phyloP scores from a whole-genome alignment of 495 filamentous ascomycete species.

The Neurospora cerealis region DNA sequence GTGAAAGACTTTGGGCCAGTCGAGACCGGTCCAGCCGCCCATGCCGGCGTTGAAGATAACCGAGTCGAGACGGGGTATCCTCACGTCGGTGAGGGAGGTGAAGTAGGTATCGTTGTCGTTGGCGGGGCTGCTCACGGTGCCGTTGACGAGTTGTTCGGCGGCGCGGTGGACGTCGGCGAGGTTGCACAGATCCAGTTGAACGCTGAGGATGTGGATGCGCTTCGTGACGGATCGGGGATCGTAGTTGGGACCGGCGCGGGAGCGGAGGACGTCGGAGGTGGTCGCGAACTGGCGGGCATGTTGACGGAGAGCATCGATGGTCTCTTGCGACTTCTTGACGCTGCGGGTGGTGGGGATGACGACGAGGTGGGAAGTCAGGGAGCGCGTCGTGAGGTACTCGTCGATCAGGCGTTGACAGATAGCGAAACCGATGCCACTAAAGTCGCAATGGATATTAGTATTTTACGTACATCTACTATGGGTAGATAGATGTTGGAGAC shows the following conservation, averaged over 20 bases:
- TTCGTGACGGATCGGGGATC: slow-evolving; percentile 31
- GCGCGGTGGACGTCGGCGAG: slow-evolving; percentile 37
- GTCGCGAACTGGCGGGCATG: slow-evolving; percentile 39
- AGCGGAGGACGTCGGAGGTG: slow-evolving; percentile 25
- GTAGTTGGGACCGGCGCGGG: slow-evolving; percentile 31
- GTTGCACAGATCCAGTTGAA: slow-evolving; percentile 48
- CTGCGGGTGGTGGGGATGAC: slow-evolving; percentile 59
- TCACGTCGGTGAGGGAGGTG: slow-evolving; percentile 33
- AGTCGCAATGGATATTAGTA: slow-evolving; percentile 4
- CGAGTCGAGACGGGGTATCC: slow-evolving; percentile 62
- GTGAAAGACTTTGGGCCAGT: slow-evolving; percentile 57
- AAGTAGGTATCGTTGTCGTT: slow-evolving; percentile 16
- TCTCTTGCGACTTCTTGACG: slow-evolving; percentile 47
- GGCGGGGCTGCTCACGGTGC: slow-evolving; percentile 34
- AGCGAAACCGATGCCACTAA: slow-evolving; percentile 80
- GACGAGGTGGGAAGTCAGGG: slow-evolving; percentile 49
- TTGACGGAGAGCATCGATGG: slow-evolving; percentile 41
- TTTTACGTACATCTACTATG: not conserved
- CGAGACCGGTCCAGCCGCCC: slow-evolving; percentile 73
- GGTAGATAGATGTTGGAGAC: not conserved
- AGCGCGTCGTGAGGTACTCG: slow-evolving; percentile 68
- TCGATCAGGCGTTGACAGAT: slow-evolving; percentile 82
- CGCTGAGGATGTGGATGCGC: slow-evolving; percentile 45
- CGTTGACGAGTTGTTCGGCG: slow-evolving; percentile 37
- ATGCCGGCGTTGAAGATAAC: slow-evolving; percentile 83